Base-by-base conservation (phyloP, 441 rosid genomes). In the Manihot esculenta region DNA sequence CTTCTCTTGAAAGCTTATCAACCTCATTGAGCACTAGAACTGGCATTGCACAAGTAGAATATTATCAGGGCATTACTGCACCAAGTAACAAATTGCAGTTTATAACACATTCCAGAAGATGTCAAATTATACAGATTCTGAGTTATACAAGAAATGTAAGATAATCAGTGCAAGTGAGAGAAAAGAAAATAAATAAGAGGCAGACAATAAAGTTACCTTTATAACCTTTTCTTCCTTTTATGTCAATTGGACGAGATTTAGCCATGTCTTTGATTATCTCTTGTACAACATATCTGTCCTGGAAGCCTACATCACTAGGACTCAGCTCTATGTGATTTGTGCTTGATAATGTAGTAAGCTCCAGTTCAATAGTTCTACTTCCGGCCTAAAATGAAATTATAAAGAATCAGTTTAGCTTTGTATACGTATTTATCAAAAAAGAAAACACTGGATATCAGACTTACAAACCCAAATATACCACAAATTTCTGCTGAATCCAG, bases 1-100 rank as follows among this genome's bases (percentile, higher is more conserved):
- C 99, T 83, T 92, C 98, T 85, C 99, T 87, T 56, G 97, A 94
- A 66, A 94, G 98, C 79, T 89, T 94, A 94, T 90, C 97, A 63
- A 92, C 99, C 83, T 94, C 99, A 83, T 94, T 92, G 74, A 94
- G 89, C 72, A 94, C 93, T 62, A 92, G 74, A 64, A 94, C 99
- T 94, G 84, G 64, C 74, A 77, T 75, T 9, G 12, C 60, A 55
- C 26, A 70, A 54, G 15, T 35, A 66, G 60, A 59, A 64, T 20
- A 62, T 70, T 66, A 78, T 67, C 27, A 74, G 68, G 26, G 45
- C 14, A 26, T 24, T 15, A 57, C 0, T 24, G 21, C 24, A 26
- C 35, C 10, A 68, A 55, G 17, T 56, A 26, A 30, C 13, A 57
- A 57, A 45, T 11, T 8, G 48, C 11, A 58, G 27, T 45, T 57